Evolutionary conservation across 208 protist genomes (phyloP), one percentile per base, ranked within the genome.

Genomic region (Leishmania turanica): DNA sequence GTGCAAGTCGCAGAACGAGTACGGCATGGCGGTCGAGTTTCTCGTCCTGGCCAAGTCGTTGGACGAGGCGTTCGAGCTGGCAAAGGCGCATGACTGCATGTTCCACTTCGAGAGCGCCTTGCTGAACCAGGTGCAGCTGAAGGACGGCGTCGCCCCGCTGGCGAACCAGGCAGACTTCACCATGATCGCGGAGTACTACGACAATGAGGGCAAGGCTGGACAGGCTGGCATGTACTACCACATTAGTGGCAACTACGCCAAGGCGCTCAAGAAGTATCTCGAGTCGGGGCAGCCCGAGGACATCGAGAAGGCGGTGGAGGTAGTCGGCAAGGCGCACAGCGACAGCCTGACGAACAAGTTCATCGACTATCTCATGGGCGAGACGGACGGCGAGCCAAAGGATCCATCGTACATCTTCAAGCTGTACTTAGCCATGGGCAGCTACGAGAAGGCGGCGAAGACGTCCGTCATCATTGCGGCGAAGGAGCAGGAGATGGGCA

Each of bases 391-490:
- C 40, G 90, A 98, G 60, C 96, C 98, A 45, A 99, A 99, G 91
- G 97, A 99, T 79, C 97, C 97, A 2, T 96, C 98, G n/a, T 99
- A 99, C 87, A 99, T 99, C 79, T 99, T 99, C 88, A 94, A 96
- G 78, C 92, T 99, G 49, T 99, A 99, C 85, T 98, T 99, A 89
- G 97, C 97, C 13, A 90, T 99, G 37, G 97, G 98, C 65, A 98
- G 98, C 88, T 99, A 95, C 83, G 90, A 97, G 77, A 98, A 99
- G 88, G 98, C 98, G 6, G 96, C 96, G 17, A 96, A 97, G 82
- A 99, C 98, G 49, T 99, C 98, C 7, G 94, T 99, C 34, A 96
- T 99, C 62, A 99, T 99, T 75, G 95, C 98, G 8, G 90, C 90
- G 31, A 97, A 99, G 87, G 97, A 99, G 82, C 97, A 99, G 85